phyloP scores from a whole-genome alignment of 306 rosid species.

The Dryas alaskensis region DNA sequence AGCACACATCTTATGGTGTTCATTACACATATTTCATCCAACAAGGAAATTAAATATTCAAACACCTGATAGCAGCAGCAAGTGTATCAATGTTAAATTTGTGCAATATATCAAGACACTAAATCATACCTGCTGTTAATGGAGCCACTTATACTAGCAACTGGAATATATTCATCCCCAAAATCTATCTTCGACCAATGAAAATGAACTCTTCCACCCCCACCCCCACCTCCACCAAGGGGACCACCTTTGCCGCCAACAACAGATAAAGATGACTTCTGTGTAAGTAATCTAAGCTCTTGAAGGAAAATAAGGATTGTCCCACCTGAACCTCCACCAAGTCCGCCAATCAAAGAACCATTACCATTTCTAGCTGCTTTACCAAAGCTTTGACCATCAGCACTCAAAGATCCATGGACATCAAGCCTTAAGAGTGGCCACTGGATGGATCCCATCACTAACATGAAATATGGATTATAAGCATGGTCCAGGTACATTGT shows the following conservation, averaged over 20 bases:
- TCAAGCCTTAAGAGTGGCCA: constrained; percentile 87
- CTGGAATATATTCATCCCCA: constrained; percentile 77
- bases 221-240: constrained; percentile 96
- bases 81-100: not conserved
- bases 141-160: constrained; percentile 78
- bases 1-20: not conserved
- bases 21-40: not conserved
- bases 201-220: constrained; percentile 98
- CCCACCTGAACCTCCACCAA: constrained; percentile 98
- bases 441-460: constrained; percentile 92
- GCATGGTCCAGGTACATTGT: constrained; percentile 12
- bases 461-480: constrained; percentile 26
- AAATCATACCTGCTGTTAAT: constrained; percentile 63
- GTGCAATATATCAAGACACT: constrained; percentile 1
- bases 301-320: constrained; percentile 97
- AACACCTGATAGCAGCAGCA: constrained; percentile 2
- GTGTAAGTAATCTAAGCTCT: constrained; percentile 61
- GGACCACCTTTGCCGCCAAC: constrained; percentile 89
- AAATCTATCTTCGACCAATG: constrained; percentile 85
- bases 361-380: constrained; percentile 45
- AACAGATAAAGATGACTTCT: constrained; percentile 71
- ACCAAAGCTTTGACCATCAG: constrained; percentile 87
- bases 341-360: constrained; percentile 75
- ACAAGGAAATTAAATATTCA: not conserved
- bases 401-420: constrained; percentile 74